Conservation (phyloP, 2,329 filamentous ascomycete species). For the Aspergillus niger region DNA sequence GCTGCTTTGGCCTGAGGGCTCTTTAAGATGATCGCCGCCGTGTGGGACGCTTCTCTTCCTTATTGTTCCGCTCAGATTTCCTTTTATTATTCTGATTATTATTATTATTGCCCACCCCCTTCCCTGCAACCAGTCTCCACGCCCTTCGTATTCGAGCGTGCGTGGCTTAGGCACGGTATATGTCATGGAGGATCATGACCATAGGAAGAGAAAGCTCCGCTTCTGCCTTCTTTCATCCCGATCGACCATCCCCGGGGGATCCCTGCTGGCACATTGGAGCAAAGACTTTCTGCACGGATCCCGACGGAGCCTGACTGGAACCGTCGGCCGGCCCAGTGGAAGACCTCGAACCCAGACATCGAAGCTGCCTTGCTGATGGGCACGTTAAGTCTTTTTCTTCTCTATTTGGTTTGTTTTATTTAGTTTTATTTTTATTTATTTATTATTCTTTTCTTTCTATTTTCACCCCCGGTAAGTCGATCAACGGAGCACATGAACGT, state of each 20-base stretch:
- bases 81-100: constrained; percentile 9
- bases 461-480: not conserved
- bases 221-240: not conserved
- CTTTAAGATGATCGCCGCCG: not conserved
- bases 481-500: not conserved
- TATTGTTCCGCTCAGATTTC: constrained; percentile 8
- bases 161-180: constrained; percentile 3
- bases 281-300: constrained; percentile 4
- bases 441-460: too few relatives aligned
- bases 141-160: constrained; percentile 4
- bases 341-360: not conserved
- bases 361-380: not conserved
- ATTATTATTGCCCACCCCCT: constrained; percentile 1
- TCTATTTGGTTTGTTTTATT: too few relatives aligned
- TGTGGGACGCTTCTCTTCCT: constrained; percentile 9
- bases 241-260: not conserved
- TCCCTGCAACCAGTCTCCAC: not conserved
- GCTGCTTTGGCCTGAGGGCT: not conserved
- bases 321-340: not conserved
- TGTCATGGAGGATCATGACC: not conserved
- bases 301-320: constrained; percentile 8
- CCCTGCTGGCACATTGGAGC: not conserved
- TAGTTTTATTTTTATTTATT: too few relatives aligned
- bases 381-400: too few relatives aligned
- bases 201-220: not conserved